Conservation (phyloP, 2,329 filamentous ascomycete species). For the Phaeosphaeriaceae sp. region DNA sequence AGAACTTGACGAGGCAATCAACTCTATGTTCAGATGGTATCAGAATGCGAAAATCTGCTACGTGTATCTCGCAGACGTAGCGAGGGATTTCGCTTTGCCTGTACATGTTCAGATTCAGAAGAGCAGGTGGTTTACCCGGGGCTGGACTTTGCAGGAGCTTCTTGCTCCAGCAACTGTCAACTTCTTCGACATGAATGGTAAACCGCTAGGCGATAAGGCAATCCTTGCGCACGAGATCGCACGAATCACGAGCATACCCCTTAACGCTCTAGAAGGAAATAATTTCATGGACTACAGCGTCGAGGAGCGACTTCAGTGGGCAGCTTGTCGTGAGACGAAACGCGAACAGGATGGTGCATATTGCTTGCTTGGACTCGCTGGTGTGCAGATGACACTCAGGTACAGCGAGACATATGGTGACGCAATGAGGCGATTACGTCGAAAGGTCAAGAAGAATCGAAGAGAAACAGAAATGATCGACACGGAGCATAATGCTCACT, state of each 20-base stretch:
- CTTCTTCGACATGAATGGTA: slow-evolving; percentile 1
- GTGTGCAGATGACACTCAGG: neutral
- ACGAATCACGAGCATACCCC: neutral
- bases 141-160: slow-evolving; percentile 11
- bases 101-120: neutral
- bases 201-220: neutral
- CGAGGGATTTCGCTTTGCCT: neutral
- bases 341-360: slow-evolving; percentile 1
- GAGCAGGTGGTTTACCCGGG: slow-evolving; percentile 6
- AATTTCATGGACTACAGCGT: neutral
- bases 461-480: neutral
- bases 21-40: slow-evolving; percentile 12
- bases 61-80: slow-evolving; percentile 2
- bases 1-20: slow-evolving; percentile 3
- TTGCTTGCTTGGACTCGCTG: slow-evolving; percentile 1
- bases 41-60: slow-evolving; percentile 3
- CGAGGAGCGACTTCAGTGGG: slow-evolving; percentile 9
- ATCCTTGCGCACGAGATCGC: neutral
- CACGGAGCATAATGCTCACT: neutral
- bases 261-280: neutral
- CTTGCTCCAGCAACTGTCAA: neutral
- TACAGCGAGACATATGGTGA: slow-evolving; percentile 1
- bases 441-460: neutral
- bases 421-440: neutral
- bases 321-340: neutral